These are phyloP conservation scores for Cystoisospora suis DNA, from an alignment of 169 alveolate species.

Conservation along the genomic window DNA sequence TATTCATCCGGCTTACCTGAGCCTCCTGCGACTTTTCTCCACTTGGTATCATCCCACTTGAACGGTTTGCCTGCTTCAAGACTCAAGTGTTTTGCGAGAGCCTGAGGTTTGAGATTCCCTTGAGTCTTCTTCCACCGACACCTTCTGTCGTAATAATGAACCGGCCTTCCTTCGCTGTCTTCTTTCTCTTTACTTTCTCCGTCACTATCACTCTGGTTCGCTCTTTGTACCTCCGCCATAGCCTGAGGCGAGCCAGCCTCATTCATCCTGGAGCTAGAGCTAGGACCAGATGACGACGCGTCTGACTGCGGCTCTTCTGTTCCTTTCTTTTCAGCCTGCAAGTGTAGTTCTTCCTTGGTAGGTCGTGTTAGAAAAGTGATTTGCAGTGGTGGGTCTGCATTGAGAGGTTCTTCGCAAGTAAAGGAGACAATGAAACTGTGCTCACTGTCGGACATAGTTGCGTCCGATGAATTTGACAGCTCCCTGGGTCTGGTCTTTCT, in stretches of 20 bases:
- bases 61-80: background rate
- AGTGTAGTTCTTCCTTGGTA: background rate
- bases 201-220: too few relatives aligned
- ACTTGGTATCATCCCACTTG: background rate
- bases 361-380: background rate
- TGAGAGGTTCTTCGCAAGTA: background rate
- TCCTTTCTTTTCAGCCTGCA: background rate
- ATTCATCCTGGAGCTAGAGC: too few relatives aligned
- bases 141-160: background rate
- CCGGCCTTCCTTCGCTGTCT: background rate
- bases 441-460: background rate
- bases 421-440: background rate
- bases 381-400: slow-evolving; percentile 6
- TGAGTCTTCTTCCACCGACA: background rate
- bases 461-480: background rate
- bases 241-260: background rate
- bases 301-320: too few relatives aligned
- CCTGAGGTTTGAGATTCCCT: background rate
- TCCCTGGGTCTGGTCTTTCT: background rate
- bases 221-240: too few relatives aligned
- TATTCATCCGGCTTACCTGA: background rate
- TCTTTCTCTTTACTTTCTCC: too few relatives aligned
- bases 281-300: too few relatives aligned
- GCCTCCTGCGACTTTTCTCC: background rate
- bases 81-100: background rate